phyloP scores from a whole-genome alignment of 2,329 filamentous ascomycete species.

The Fusarium falciforme region DNA sequence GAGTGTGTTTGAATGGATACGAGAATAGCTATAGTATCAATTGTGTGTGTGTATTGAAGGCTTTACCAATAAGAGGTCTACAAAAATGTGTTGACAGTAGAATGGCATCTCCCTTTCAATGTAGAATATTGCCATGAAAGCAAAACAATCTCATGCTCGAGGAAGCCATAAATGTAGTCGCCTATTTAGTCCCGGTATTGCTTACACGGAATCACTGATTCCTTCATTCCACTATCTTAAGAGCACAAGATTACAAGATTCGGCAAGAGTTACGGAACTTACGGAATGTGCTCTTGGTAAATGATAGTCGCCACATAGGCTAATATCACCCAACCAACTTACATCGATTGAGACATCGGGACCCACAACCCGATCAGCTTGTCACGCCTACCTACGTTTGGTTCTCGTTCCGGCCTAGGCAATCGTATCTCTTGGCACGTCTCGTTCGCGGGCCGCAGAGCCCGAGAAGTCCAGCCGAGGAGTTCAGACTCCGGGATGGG shows the following conservation, averaged over 20 bases:
- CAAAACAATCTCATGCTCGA: background rate
- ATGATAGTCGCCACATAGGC: background rate
- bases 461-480: background rate
- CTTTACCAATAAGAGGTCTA: background rate
- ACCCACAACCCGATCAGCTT: background rate
- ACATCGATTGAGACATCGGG: background rate
- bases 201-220: background rate
- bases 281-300: background rate
- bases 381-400: background rate
- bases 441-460: background rate
- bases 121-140: background rate
- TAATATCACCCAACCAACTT: background rate
- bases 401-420: background rate
- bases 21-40: background rate
- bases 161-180: background rate
- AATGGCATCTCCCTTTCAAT: background rate
- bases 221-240: background rate
- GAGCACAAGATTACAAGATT: background rate
- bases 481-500: rapidly evolving
- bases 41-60: background rate
- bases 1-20: background rate
- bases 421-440: background rate
- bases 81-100: background rate
- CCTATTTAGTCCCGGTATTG: background rate
- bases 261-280: background rate